phyloP scores from a whole-genome alignment of 495 filamentous ascomycete genomes.

The Xylaria acuta region DNA sequence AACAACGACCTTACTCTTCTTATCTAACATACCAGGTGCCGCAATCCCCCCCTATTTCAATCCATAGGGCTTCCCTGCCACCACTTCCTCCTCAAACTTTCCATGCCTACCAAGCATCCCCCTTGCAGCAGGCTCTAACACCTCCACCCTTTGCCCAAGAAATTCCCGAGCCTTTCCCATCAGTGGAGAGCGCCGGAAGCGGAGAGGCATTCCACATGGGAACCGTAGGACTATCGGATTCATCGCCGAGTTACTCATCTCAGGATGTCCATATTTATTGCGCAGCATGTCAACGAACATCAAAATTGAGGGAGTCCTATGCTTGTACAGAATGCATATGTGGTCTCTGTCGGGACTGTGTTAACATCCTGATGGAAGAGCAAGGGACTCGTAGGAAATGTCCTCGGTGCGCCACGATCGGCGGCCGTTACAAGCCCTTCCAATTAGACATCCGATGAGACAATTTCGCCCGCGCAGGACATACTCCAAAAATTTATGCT shows the following conservation, averaged over 20 bases:
- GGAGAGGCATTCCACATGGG: slow-evolving; percentile 71
- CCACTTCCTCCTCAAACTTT: slow-evolving; percentile 68
- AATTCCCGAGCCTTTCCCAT: slow-evolving; percentile 78
- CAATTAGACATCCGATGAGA: slow-evolving; percentile 67
- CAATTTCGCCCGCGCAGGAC: not conserved
- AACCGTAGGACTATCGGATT: slow-evolving; percentile 58
- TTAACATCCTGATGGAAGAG: slow-evolving; percentile 74
- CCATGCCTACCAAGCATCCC: slow-evolving; percentile 82
- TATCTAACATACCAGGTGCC: slow-evolving; percentile 62
- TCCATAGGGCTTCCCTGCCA: slow-evolving; percentile 80
- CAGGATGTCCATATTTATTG: slow-evolving; percentile 85
- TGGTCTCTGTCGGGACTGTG: slow-evolving; percentile 84
- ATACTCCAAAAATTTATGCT: not conserved
- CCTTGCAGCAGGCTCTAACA: slow-evolving; percentile 83
- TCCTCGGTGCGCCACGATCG: slow-evolving; percentile 69
- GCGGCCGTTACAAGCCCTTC: slow-evolving; percentile 72
- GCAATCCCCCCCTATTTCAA: slow-evolving; percentile 69
- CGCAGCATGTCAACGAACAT: slow-evolving; percentile 77
- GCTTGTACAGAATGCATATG: slow-evolving; percentile 95
- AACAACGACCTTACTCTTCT: slow-evolving; percentile 41
- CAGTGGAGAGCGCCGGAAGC: slow-evolving; percentile 72
- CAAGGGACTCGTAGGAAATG: slow-evolving; percentile 67
- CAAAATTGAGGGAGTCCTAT: slow-evolving; percentile 77
- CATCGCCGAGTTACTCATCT: slow-evolving; percentile 60
- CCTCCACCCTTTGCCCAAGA: slow-evolving; percentile 73